A percentile compares a stretch with the other conserved stretches of the same genome.
Conservation (phyloP, 2,329 filamentous ascomycete species). For the Pseudogymnoascus sp. region DNA sequence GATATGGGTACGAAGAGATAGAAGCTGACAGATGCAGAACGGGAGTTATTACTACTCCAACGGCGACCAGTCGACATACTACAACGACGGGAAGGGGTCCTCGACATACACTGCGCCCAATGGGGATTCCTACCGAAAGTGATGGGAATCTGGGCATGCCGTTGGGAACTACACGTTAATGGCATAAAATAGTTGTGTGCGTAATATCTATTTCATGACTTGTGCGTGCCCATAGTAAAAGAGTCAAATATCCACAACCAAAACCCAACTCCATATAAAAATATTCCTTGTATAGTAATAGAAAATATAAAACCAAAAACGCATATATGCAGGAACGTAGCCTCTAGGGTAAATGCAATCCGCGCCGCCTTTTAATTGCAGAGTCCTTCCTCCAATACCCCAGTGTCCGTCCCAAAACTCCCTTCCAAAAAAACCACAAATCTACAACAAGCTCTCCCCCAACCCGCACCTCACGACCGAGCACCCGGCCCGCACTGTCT, state of each 20-base stretch:
- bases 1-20: not conserved
- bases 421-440: not conserved
- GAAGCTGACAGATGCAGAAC: slow-evolving; percentile 32
- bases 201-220: not conserved
- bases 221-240: no score
- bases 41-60: slow-evolving; percentile 70
- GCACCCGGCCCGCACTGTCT: slow-evolving; percentile 85
- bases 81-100: slow-evolving; percentile 51
- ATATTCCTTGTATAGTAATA: not conserved
- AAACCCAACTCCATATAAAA: not conserved
- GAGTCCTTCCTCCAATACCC: slow-evolving; percentile 6
- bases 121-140: slow-evolving; percentile 29
- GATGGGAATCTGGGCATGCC: not conserved
- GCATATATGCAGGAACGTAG: not conserved
- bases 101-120: slow-evolving; percentile 53
- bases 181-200: not conserved
- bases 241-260: not conserved
- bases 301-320: not conserved
- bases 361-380: not conserved
- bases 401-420: not conserved
- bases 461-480: slow-evolving; percentile 85
- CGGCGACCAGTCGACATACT: slow-evolving; percentile 58
- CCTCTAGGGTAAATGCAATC: slow-evolving; percentile 4
- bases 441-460: slow-evolving; percentile 78
- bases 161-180: not conserved